Base-by-base conservation (phyloP, 2,329 filamentous ascomycete genomes). In the Fusarium udum region DNA sequence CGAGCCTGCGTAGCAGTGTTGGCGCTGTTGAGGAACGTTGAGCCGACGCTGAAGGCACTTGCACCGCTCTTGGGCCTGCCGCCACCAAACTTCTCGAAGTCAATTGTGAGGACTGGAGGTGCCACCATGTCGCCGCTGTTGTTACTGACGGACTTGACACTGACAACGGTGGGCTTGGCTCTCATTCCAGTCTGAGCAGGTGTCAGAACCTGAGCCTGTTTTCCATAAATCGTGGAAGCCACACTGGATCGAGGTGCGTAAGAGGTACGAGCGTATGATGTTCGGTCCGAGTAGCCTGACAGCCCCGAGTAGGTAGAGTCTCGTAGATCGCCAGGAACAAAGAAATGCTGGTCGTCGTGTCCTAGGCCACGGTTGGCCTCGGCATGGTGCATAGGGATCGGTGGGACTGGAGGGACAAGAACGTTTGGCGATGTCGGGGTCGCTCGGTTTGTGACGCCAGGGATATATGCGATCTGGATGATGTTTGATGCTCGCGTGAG, bases 391-490 rank as follows among this genome's bases (percentile, higher is more conserved):
- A 89, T 91, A 52, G 96, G 95, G 70, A 98, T 94, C 22, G 95
- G 95, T 46, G 96, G 96, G 9, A 99, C 95, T 0, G 95, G 95
- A n/a, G 95, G 95, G 9, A 97, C 93, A 57, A 95, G 88, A 26
- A 94, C 85, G 43, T 90, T 91, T 7, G 94, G 93, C 2, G 94
- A 95, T n/a, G 92, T 92, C 10, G 93, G 93, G 13, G 92, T 91
- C 18, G 95, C 95, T 75, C 95, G 90, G 84, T 98, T 98, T 69
- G 94, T 98, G 78, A 98, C 95, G 68, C 96, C 96, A 20, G 96
- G 96, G 75, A 99, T 98, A 82, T 98, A 99, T 63, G 96, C 96
- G 83, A 99, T 99, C 84, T 98, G 96, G 78, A 99, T 99, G 80
- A 99, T 95, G 85, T 99, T 99, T 79, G 96, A 98, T 55, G 96